These are phyloP conservation scores for Globisporangium iwayamae DNA, from an alignment of 352 stramenopile species.

Conservation along the genomic window DNA sequence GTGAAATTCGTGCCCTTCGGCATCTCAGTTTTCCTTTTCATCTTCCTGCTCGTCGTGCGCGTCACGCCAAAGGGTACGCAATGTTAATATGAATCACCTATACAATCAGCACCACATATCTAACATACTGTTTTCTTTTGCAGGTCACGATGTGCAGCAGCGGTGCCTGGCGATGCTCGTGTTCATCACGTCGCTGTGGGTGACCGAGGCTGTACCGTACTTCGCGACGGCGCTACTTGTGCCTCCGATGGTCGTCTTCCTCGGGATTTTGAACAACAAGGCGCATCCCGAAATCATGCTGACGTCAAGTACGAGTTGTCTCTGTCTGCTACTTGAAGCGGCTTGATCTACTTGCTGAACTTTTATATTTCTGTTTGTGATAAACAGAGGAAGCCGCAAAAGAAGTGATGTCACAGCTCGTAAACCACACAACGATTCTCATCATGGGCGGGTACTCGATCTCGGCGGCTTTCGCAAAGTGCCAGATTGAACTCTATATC, in stretches of 20 bases:
- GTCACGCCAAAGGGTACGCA: conserved; percentile 66
- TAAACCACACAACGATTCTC: conserved; percentile 92
- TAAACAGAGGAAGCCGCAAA: conserved; percentile 71
- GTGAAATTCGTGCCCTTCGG: conserved; percentile 77
- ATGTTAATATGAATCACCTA: background rate
- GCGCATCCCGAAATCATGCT: conserved; percentile 62
- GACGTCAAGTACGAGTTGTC: conserved; percentile 50
- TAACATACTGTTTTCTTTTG: background rate
- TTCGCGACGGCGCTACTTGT: conserved; percentile 90
- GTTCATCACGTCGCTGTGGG: conserved; percentile 88
- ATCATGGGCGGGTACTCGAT: conserved; percentile 92
- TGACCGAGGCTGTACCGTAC: conserved; percentile 90
- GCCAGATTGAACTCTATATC: conserved; percentile 91
- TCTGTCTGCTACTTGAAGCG: background rate
- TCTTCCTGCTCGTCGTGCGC: conserved; percentile 67
- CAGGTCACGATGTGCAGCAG: conserved; percentile 76
- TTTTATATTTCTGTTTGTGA: background rate
- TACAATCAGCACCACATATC: background rate
- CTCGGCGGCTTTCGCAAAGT: conserved; percentile 88
- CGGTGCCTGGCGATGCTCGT: conserved; percentile 88
- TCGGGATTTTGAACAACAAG: conserved; percentile 87
- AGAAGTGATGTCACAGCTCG: conserved; percentile 85
- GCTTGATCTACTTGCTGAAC: background rate
- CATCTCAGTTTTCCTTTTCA: conserved; percentile 71
- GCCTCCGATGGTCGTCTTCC: conserved; percentile 84